phyloP scores from a whole-genome alignment of 345 rosid genomes.

The Eucalyptus erythrocorys region DNA sequence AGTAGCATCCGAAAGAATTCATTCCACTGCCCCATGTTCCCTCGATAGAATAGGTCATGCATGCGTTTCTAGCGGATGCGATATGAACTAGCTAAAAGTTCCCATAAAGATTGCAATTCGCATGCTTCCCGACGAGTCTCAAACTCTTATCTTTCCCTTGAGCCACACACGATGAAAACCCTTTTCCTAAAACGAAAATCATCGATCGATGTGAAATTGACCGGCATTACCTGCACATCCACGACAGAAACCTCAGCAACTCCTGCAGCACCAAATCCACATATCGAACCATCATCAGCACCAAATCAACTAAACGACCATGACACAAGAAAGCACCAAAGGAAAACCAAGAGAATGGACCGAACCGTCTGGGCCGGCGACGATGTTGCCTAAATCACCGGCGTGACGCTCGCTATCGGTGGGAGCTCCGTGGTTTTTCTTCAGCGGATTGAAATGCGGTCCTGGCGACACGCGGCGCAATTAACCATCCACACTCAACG shows the following conservation, averaged over 20 bases:
- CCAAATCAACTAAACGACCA: neutral
- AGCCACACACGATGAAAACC: neutral
- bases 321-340: neutral
- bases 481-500: neutral
- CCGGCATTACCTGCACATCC: slow-evolving; percentile 39
- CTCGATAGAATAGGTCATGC: neutral
- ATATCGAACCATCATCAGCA: neutral
- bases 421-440: slow-evolving; percentile 77
- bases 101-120: neutral
- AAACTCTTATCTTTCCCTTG: neutral
- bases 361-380: slow-evolving; percentile 70
- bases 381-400: slow-evolving; percentile 88
- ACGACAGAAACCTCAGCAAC: slow-evolving; percentile 71
- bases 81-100: fast-evolving
- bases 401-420: slow-evolving; percentile 70
- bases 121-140: neutral
- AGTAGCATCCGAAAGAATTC: neutral
- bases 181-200: neutral
- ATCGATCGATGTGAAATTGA: neutral
- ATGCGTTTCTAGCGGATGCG: neutral
- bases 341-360: neutral
- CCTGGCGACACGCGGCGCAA: slow-evolving; percentile 16
- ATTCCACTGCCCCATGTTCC: neutral
- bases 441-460: slow-evolving; percentile 91
- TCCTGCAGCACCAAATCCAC: slow-evolving; percentile 30